Base-by-base conservation (phyloP, 192 early-diverging fungal species). In the Obelidium mucronatum region DNA sequence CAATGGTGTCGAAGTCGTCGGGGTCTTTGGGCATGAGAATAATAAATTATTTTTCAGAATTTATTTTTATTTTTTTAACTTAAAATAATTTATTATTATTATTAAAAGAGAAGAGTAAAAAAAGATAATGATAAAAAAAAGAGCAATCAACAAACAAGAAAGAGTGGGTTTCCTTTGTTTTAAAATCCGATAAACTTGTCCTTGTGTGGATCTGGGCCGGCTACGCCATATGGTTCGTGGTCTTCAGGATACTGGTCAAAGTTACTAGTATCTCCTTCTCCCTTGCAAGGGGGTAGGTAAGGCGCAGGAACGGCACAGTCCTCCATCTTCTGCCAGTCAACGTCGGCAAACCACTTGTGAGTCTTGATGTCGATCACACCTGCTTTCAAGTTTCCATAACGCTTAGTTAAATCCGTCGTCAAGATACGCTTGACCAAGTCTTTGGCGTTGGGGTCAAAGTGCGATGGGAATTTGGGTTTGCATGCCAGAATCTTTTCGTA, bases 401-500 rank as follows among this genome's bases (percentile, higher is more conserved):
- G 88, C 78, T 94, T 92, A 15, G 92, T 90, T 67, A 97, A 80
- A 74, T 97, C 96, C 24, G 89, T 80, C 0, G 92, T 91, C 73
- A 96, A 81, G 51, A 97, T 78, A 13, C 91, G 82, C 77, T 95
- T 92, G 61, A 96, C 84, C 8, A 97, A 79, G 87, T 97, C 94
- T 79, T 93, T 94, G 13, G 93, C 91, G 1, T 84, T 77, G 0
- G 90, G 86, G 73, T 94, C 91, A 77, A 97, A 96, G 78, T 92
- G 91, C 56, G 91, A 66, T n/a, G 96, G 95, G 87, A 94, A 97
- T 75, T 88, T 84, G 48, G 94, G 91, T 39, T 87, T 90, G 36
- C 96, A 94, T 1, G 87, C 87, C 73, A 98, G 82, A 61, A 98
- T 97, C 84, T 96, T 96, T 83, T 96, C 96, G 76, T 97, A 97